Conservation (phyloP, 2,329 filamentous ascomycete species). For the Magnaporthiopsis rhizophila region DNA sequence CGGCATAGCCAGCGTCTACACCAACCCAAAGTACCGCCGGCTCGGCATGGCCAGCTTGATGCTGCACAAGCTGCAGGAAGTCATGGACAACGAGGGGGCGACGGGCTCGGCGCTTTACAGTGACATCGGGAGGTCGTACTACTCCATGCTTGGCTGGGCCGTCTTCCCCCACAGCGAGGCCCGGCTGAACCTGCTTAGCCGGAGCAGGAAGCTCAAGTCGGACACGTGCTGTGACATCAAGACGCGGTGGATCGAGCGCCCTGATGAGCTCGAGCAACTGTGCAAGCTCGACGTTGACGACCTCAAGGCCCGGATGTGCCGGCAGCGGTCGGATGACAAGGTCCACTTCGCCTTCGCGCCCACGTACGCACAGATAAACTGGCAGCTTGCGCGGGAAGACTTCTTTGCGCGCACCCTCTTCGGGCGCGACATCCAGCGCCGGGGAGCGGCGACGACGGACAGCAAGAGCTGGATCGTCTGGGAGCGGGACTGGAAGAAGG, state of each 20-base stretch:
- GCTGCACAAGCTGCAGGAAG: constrained; percentile 23
- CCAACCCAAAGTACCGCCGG: constrained; percentile 24
- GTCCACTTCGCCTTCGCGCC: constrained; percentile 26
- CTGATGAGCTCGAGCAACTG: constrained; percentile 16
- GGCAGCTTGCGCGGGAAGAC: constrained; percentile 24
- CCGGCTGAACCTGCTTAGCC: constrained; percentile 21
- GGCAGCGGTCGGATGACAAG: constrained; percentile 17
- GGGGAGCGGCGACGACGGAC: constrained; percentile 19
- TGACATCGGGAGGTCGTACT: constrained; percentile 24
- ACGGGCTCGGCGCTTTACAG: constrained; percentile 27
- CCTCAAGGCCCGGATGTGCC: constrained; percentile 17
- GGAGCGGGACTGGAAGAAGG: constrained; percentile 25
- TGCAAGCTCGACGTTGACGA: constrained; percentile 20
- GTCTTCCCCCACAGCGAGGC: constrained; percentile 23
- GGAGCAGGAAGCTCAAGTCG: neutral
- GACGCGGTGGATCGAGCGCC: constrained; percentile 16
- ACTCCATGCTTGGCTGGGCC: constrained; percentile 26
- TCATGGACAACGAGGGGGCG: constrained; percentile 24
- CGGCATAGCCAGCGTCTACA: constrained; percentile 27
- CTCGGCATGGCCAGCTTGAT: constrained; percentile 28
- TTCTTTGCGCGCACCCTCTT: constrained; percentile 19
- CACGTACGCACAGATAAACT: constrained; percentile 19
- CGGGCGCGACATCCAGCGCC: constrained; percentile 10
- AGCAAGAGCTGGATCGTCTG: constrained; percentile 25
- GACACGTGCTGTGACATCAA: constrained; percentile 4